A percentile compares a stretch with the other conserved stretches of the same genome.
phyloP scores from a whole-genome alignment of 768 basidiomycete species.

The Lactarius sanguifluus region DNA sequence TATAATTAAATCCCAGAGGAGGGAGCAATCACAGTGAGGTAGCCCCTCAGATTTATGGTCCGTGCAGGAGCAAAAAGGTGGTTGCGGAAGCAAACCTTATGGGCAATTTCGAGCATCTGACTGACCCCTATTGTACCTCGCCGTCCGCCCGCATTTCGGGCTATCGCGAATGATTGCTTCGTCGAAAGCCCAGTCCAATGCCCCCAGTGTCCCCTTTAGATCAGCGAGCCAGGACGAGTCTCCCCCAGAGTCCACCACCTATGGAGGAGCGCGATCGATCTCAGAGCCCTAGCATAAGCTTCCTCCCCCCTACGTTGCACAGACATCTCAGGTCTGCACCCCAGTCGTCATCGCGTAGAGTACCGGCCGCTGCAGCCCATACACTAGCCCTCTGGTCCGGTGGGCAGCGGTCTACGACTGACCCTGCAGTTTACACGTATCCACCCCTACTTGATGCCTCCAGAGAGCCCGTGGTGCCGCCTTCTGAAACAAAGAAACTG shows the following conservation, averaged over 20 bases:
- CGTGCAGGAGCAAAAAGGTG: too few relatives aligned
- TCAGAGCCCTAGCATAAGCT: slow-evolving; percentile 42
- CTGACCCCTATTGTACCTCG: slow-evolving; percentile 25
- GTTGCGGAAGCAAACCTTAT: too few relatives aligned
- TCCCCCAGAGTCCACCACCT: slow-evolving; percentile 9
- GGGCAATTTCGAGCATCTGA: too few relatives aligned
- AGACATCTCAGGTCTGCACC: slow-evolving; percentile 42
- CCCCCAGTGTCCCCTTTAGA: slow-evolving; percentile 1
- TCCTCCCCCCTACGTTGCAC: slow-evolving; percentile 52
- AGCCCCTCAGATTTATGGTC: too few relatives aligned
- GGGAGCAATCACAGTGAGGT: too few relatives aligned
- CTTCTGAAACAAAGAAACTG: not conserved
- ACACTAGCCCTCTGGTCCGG: slow-evolving; percentile 14
- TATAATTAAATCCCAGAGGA: too few relatives aligned
- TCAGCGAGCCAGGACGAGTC: slow-evolving; percentile 6
- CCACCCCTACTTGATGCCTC: slow-evolving; percentile 27
- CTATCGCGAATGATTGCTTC: slow-evolving; percentile 24
- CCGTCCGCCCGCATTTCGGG: slow-evolving; percentile 2
- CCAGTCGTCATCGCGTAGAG: slow-evolving; percentile 19
- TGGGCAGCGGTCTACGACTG: slow-evolving; percentile 29
- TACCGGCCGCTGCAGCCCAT: slow-evolving; percentile 7
- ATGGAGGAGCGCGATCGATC: slow-evolving; percentile 25
- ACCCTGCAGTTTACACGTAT: slow-evolving; percentile 33
- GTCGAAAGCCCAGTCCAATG: slow-evolving; percentile 20
- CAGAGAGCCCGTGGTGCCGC: slow-evolving; percentile 1